These are phyloP conservation scores for Phaeosphaeriaceae sp. DNA, from an alignment of 2,329 filamentous ascomycete genomes.

Conservation along the genomic window DNA sequence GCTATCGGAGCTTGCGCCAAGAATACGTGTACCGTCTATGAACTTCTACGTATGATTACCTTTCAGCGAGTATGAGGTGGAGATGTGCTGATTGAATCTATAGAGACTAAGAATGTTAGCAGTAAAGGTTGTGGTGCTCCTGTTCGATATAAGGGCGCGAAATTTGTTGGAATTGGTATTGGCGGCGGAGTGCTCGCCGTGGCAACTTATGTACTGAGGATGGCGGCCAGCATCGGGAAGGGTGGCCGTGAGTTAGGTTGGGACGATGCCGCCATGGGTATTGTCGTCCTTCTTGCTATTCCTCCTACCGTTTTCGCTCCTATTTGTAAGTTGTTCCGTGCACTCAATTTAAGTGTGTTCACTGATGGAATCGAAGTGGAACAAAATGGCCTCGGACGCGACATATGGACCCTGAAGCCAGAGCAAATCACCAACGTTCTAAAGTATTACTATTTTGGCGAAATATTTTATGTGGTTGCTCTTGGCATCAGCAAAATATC, in stretches of 20 bases:
- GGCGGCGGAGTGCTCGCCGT: slow-evolving; percentile 40
- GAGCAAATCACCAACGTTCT: slow-evolving; percentile 54
- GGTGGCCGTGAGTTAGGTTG: slow-evolving; percentile 44
- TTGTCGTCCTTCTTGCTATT: slow-evolving; percentile 43
- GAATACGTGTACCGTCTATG: slow-evolving; percentile 43
- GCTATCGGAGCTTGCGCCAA: slow-evolving; percentile 45
- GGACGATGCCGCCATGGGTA: slow-evolving; percentile 48
- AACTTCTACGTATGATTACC: slow-evolving; percentile 42
- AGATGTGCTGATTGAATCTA: slow-evolving; percentile 1
- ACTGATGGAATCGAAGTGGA: slow-evolving; percentile 31
- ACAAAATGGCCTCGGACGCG: slow-evolving; percentile 54
- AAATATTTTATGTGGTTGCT: slow-evolving; percentile 43
- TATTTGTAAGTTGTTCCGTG: slow-evolving; percentile 11
- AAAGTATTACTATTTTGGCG: slow-evolving; percentile 28
- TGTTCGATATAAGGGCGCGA: slow-evolving; percentile 39
- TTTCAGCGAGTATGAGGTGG: too few species aligned
- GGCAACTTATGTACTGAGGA: slow-evolving; percentile 40
- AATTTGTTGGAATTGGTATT: slow-evolving; percentile 38
- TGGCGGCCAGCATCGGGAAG: slow-evolving; percentile 42
- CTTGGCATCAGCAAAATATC: slow-evolving; percentile 43
- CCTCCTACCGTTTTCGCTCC: slow-evolving; percentile 27
- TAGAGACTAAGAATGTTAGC: slow-evolving; percentile 49
- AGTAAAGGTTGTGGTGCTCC: slow-evolving; percentile 44
- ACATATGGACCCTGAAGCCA: slow-evolving; percentile 57
- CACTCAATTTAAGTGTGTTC: slow-evolving; percentile 21